Evolutionary conservation across 1,284 basidiomycete species (phyloP), one percentile per base, ranked within the genome.

Genomic region (Sanghuangporus weigelae): DNA sequence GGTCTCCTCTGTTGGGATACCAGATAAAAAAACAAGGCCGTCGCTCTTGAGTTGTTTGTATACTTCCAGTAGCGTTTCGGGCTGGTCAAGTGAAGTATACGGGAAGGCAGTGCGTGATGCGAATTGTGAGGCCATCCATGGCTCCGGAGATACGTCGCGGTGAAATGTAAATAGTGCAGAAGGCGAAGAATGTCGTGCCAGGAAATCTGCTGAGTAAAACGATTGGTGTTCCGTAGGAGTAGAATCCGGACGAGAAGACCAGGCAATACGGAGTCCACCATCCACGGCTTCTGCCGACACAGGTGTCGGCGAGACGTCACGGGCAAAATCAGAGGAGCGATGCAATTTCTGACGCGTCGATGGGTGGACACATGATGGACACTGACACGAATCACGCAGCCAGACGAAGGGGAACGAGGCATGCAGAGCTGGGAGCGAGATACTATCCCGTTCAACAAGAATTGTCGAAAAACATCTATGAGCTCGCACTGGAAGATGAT

Each of bases 281-380:
- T 57, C 48, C 19, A 40, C 48, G 69, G 14, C 81, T 83, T 10
- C 75, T 75, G 1, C 73, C 64, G 3, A 73, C 36, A 81, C 79
- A 0, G 85, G 85, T 3, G 67, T 68, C 21, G 44, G 44, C 7
- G 44, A 16, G 53, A 83, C 74, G 60, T 81, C 76, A 2, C 69
- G 65, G 0, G 83, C 79, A 4, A 89, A 77, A 76, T 91, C 87
- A 0, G 87, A 84, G 0, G 90, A 85, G 57, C 84, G 77, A 71
- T 89, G 87, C 1, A 94, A 79, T 72, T 92, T 92, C 74, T 95
- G 93, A 10, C 76, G 77, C 0, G 89, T 92, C n/a, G 83, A 81
- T 0, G 87, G 84, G 70, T 95, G 88, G 5, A 93, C 77, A 64
- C 87, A 91, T 7, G 76, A 70, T 0, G 74, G 66, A 63, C 80